Evolutionary conservation across 73 alveolate species (phyloP).

Genomic region (Tetrahymena elliotti): DNA sequence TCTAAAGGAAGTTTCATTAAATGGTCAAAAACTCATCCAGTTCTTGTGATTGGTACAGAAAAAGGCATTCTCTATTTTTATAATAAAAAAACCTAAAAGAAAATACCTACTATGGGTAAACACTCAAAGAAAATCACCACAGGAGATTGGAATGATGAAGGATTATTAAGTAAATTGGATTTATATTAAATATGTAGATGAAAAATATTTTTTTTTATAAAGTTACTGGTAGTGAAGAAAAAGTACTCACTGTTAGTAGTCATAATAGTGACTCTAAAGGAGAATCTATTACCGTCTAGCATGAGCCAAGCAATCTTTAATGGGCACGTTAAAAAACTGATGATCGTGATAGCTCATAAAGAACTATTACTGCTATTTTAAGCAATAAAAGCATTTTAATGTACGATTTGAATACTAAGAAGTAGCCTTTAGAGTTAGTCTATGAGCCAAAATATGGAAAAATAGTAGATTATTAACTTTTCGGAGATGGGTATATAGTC

Average conservation of each 20-base stretch:
- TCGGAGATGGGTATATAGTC: conserved; percentile 84
- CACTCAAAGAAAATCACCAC: conserved; percentile 89
- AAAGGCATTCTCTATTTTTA: conserved; percentile 95
- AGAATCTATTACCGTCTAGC: conserved; percentile 77
- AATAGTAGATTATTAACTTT: conserved; percentile 80
- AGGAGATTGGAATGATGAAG: conserved; percentile 93
- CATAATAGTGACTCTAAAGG: conserved; percentile 79
- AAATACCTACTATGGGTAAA: conserved; percentile 93
- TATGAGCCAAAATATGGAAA: conserved; percentile 91
- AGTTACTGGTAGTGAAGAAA: conserved; percentile 90
- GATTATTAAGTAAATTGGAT: conserved; percentile 34
- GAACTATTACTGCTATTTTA: conserved; percentile 83
- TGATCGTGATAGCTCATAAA: conserved; percentile 53
- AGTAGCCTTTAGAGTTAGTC: conserved; percentile 81
- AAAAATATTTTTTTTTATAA: neutral
- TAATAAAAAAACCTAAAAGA: conserved; percentile 91
- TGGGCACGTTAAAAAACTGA: conserved; percentile 87
- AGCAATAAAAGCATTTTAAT: conserved; percentile 75
- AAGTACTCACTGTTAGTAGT: conserved; percentile 84
- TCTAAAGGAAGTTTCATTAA: conserved; percentile 72
- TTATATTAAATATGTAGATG: no score
- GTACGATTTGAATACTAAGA: conserved; percentile 63
- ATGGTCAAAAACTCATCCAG: conserved; percentile 94
- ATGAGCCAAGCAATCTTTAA: conserved; percentile 65
- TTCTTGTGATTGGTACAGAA: conserved; percentile 95